These are phyloP conservation scores for Styphnolobium japonicum DNA, from an alignment of 306 rosid species.

Conservation along the genomic window DNA sequence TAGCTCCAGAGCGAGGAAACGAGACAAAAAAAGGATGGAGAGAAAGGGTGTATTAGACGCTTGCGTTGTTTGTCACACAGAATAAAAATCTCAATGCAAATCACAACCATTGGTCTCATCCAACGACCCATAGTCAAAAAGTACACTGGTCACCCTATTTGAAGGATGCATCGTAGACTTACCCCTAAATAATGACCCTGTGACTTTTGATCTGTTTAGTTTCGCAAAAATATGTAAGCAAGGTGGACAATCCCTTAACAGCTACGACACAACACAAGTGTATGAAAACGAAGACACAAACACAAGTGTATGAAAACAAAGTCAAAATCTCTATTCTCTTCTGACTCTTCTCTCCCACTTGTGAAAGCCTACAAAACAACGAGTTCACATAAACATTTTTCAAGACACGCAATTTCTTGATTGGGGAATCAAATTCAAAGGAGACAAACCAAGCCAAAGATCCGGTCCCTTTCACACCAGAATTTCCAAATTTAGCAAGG, in stretches of 20 bases:
- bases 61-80: no score
- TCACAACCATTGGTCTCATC: neutral
- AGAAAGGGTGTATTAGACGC: no score
- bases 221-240: neutral
- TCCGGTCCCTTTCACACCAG: constrained; percentile 6
- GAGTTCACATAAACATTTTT: constrained; percentile 11
- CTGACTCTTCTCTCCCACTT: neutral
- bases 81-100: neutral
- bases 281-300: no score
- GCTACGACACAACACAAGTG: no score
- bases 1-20: no score
- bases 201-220: neutral
- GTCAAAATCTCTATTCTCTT: neutral
- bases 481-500: constrained; percentile 16
- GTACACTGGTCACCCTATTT: neutral
- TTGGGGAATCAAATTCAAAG: constrained; percentile 9
- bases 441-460: neutral
- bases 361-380: constrained; percentile 12
- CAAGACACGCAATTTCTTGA: constrained; percentile 8
- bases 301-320: neutral
- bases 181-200: neutral
- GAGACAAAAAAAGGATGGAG: no score
- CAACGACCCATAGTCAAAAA: neutral
- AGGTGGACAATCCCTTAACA: neutral
- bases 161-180: neutral